Percentiles rank a stretch among this genome's conserved stretches.
These are phyloP conservation scores for Eragrostis tef DNA, from an alignment of 202 grass and related monocot species.

Conservation along the genomic window DNA sequence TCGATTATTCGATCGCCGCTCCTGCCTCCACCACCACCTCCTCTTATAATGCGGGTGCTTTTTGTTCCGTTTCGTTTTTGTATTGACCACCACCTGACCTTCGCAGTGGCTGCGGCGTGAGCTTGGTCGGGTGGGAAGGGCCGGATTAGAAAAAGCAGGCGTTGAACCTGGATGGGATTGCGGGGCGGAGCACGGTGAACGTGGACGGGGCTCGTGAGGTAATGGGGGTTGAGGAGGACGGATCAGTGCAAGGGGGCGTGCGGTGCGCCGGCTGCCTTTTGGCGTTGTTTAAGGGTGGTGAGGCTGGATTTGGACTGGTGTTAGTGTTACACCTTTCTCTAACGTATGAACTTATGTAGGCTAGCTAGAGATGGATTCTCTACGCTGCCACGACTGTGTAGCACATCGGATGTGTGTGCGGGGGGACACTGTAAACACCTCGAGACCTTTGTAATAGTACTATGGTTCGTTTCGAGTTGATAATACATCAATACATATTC, in stretches of 20 bases:
- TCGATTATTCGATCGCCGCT: conserved; percentile 36
- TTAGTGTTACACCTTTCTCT: background rate
- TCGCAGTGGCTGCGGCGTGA: conserved; percentile 34
- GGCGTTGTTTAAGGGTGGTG: conserved; percentile 14
- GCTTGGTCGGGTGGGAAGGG: background rate
- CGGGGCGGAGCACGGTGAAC: conserved; percentile 50
- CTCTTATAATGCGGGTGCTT: conserved; percentile 44
- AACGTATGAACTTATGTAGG: conserved; percentile 36
- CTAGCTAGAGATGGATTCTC: background rate
- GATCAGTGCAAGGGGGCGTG: conserved; percentile 12
- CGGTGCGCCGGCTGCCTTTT: background rate
- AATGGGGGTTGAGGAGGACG: conserved; percentile 56
- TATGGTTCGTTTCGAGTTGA: background rate
- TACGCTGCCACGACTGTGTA: background rate
- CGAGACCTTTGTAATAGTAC: too few relatives aligned
- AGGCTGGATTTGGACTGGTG: conserved; percentile 49
- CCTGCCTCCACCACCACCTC: background rate
- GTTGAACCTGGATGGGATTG: conserved; percentile 59
- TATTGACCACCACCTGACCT: background rate
- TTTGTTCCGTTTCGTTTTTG: conserved; percentile 4
- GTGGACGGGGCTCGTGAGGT: conserved; percentile 32
- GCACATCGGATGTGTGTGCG: background rate
- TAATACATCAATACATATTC: too few relatives aligned
- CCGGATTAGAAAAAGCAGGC: conserved; percentile 1
- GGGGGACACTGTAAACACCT: too few relatives aligned